Evolutionary conservation across 2,329 filamentous ascomycete species (phyloP), one percentile per base, ranked within the genome.

Genomic region (Diaporthe longicolla): DNA sequence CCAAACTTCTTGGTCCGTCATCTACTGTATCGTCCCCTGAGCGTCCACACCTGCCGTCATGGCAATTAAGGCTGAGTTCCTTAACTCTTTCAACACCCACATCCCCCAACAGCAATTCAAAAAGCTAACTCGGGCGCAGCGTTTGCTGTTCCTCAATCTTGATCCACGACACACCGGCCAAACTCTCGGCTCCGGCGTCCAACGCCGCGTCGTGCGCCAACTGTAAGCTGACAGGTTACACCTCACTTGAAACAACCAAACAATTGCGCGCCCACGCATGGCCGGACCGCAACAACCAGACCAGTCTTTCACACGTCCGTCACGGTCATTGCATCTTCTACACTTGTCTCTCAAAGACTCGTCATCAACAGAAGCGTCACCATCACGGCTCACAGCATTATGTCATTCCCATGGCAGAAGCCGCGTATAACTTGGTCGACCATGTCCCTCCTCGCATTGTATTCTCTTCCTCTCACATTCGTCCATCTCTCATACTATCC

Each of bases 401-500:
- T 35, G 26, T 11, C 32, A 54, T 54, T n/a, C 29, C 32, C n/a
- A 21, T 26, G n/a, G 52, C 45, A 40, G 4, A 29, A 10, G 32
- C 45, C 45, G 21, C 15, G 4, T 21, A 43, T 26, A 19, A 8
- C 7, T 50, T 29, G 45, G 57, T 43, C 29, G 58, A 5, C 48
- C 13, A 4, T 45, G 40, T 63, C n/a, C 57, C 35, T 43, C 24
- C 19, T 19, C 24, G 50, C 15, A 17, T 43, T 63, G 45, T 52
- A n/a, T 26, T 45, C 35, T 63, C 19, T 45, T 24, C 9, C 37
- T 5, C 58, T 45, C n/a, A 37, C 24, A 54, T 63, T 32, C 4
- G 32, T 43, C 58, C 57, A 10, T 54, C 69, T 50, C 32, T 43
- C 58, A 48, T 63, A 43, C 69, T 54, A 29, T 54, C 32, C 37